Evolutionary conservation across 371 early-diverging fungal species (phyloP), one percentile per base, ranked within the genome.

Genomic region (Dipsacomyces acuminosporus): DNA sequence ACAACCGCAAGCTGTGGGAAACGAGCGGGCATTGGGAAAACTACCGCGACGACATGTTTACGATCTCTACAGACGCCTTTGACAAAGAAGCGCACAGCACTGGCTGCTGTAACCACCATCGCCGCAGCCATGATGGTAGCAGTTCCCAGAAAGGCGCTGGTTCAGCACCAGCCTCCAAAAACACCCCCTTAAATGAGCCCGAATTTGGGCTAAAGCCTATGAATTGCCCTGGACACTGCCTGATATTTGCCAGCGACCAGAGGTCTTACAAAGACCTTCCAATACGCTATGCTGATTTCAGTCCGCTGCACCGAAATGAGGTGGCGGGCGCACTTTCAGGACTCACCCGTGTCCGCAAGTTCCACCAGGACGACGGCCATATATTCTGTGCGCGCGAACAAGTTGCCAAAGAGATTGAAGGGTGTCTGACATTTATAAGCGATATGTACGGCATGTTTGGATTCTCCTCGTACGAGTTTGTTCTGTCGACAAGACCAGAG

Each of bases 301-400:
- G 99, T 70, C 96, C 98, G 19, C 78, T 99, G 42, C 99, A 99
- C 72, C 84, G 99, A 64, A 99, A 99, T 64, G 99, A 99, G 70
- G 86, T 90, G 25, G 91, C 91, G 14, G 99, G 99, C 26, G 91
- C 99, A 1, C 78, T 99, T 21, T 86, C 90, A 25, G 99, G 99
- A 30, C 82, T 99, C 59, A 99, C 99, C 8, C 86, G 99, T 64
- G 99, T 99, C 7, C 87, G 99, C 71, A 87, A 98, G 65, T 99
- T 99, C 90, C 97, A 98, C 72, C 99, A 99, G 77, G 99, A 99
- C 73, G 99, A 99, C 81, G 99, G 99, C 3, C 99, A 99, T 66
- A 98, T 99, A 54, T 99, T 99, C 78, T 97, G 98, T 76, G 78
- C 84, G 33, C 66, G 79, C 24, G 88, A 88, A 45, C 95, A 96